Conservation (phyloP, 2,329 filamentous ascomycete species). For the Dactylellina parvicollis region DNA sequence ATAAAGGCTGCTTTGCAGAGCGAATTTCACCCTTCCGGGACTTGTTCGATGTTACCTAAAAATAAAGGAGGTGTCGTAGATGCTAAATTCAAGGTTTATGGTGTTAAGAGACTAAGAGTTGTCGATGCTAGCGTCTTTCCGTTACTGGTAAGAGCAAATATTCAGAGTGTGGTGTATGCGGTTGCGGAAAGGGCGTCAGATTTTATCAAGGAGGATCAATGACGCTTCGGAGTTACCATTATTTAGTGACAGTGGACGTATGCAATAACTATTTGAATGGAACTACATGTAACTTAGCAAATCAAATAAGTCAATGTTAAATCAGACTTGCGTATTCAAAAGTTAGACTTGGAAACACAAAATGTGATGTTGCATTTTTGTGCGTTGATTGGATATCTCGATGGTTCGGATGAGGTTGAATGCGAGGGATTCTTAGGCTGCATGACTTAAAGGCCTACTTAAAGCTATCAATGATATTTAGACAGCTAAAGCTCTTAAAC, state of each 20-base stretch:
- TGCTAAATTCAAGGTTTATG: slow-evolving; percentile 61
- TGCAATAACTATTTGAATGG: too few species aligned
- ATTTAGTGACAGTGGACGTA: not conserved
- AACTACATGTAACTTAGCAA: too few species aligned
- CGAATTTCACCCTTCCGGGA: slow-evolving; percentile 55
- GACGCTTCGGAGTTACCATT: not conserved
- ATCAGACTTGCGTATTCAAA: too few species aligned
- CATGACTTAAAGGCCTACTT: too few species aligned
- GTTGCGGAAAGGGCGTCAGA: slow-evolving; percentile 64
- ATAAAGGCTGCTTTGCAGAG: slow-evolving; percentile 61
- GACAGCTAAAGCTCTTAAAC: not conserved
- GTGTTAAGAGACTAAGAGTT: slow-evolving; percentile 61
- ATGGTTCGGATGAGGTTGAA: too few species aligned
- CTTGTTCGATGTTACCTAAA: slow-evolving; percentile 60
- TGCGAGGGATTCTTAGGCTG: too few species aligned
- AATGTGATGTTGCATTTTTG: too few species aligned
- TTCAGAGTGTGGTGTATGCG: slow-evolving; percentile 59
- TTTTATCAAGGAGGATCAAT: slow-evolving; percentile 62
- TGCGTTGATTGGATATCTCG: too few species aligned
- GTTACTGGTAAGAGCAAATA: slow-evolving; percentile 59
- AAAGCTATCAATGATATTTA: too few species aligned
- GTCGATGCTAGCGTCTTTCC: slow-evolving; percentile 62
- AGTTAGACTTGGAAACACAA: too few species aligned
- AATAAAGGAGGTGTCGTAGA: slow-evolving; percentile 61
- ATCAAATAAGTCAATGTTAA: too few species aligned